Evolutionary conservation across 1,139 yeast species (phyloP), one percentile per base, ranked within the genome.

Genomic region (Sporopachydermia cereana): DNA sequence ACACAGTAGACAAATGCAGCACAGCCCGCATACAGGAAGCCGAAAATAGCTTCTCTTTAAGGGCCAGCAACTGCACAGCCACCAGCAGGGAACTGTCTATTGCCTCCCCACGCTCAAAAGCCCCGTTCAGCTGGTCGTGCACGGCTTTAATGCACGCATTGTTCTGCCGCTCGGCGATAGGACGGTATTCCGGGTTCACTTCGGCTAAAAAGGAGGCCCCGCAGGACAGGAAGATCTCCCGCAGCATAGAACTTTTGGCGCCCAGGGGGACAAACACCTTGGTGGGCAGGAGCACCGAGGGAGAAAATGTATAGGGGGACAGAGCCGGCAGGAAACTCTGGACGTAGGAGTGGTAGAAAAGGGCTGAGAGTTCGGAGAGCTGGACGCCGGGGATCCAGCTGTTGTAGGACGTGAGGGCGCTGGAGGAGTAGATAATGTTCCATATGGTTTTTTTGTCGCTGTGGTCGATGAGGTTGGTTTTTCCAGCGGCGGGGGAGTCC

Each of bases 81-180:
- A 41, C 43, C 18, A 41, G 30, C 30, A 44, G 23, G 36, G 27
- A 27, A 12, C 31, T 41, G 2, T 24, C 45, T n/a, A 44, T 36
- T 3, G 36, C 46, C 16, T 24, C 25, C 16, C 22, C 41, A 25
- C 39, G 30, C 3, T 17, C 41, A 9, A 21, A 7, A 5, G 39
- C 39, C 22, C 39, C 22, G 36, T 41, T 3, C 3, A 44, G n/a
- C 31, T 41, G 34, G 4, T 41, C 39, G 18, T 41, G 30, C 14
- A 41, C 17, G 16, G 36, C 17, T 16, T 24, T 41, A 39, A 41
- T 23, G 20, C 14, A 23, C n/a, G 5, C 4, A 17, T 16, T 21
- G 30, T 41, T 23, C 18, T 24, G 30, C 18, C 30, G 9, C 25
- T 41, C 39, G 25, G 39, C 36, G 16, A 41, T 41, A 4, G n/a